These are phyloP conservation scores for Psophocarpus tetragonolobus DNA, from an alignment of 306 rosid genomes.

Conservation along the genomic window DNA sequence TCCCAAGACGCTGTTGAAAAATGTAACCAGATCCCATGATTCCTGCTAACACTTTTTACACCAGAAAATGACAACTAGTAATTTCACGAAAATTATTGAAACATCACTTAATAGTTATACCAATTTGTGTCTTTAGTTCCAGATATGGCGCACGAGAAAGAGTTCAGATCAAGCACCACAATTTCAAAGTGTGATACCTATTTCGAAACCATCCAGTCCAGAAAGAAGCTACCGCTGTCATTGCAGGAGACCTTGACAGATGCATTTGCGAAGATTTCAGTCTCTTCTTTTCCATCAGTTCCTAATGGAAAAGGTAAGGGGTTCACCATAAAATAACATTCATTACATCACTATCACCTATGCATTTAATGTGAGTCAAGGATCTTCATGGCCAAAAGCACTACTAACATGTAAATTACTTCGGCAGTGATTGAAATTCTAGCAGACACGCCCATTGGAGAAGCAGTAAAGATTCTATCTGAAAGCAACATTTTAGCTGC, in stretches of 20 bases:
- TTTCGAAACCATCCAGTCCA: constrained; percentile 66
- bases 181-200: constrained; percentile 66
- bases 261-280: constrained; percentile 81
- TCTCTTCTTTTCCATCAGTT: constrained; percentile 78
- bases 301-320: constrained; percentile 77
- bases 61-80: neutral
- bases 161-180: constrained; percentile 24
- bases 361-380: neutral
- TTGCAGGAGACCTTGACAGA: constrained; percentile 70
- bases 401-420: constrained; percentile 15
- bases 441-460: constrained; percentile 66
- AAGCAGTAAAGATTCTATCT: constrained; percentile 72
- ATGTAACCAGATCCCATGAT: neutral
- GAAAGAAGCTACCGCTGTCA: constrained; percentile 74
- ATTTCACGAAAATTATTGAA: constrained; percentile 1
- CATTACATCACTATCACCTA: constrained; percentile 13
- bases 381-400: constrained; percentile 2
- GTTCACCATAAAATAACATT: constrained; percentile 6
- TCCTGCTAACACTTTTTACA: constrained; percentile 10
- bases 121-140: constrained; percentile 23
- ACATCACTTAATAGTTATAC: neutral
- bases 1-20: neutral
- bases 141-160: constrained; percentile 61
- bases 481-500: constrained; percentile 86
- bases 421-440: constrained; percentile 75